Evolutionary conservation across 768 basidiomycete species (phyloP).

Genomic region (Leccinum fibrillosum): DNA sequence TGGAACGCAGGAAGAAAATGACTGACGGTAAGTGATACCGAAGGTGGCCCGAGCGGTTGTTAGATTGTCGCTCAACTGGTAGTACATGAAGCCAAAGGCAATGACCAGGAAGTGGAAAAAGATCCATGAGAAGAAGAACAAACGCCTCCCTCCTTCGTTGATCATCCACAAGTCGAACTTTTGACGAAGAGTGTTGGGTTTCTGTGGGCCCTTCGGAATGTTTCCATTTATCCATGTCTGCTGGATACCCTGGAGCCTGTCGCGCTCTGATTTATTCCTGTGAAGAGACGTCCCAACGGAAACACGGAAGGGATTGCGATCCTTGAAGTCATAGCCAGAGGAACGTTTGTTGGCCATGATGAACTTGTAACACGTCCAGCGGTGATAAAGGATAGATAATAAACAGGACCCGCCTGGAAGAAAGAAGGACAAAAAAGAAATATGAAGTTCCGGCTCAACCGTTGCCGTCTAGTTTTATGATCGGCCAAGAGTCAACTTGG

Average conservation of each 20-base stretch:
- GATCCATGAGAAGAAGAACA: constrained; percentile 82
- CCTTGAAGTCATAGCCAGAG: constrained; percentile 70
- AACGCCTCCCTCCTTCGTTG: constrained; percentile 77
- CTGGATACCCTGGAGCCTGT: constrained; percentile 82
- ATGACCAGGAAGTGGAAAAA: constrained; percentile 78
- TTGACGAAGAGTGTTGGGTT: constrained; percentile 40
- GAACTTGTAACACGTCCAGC: constrained; percentile 15
- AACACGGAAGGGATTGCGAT: constrained; percentile 46
- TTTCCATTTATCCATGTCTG: constrained; percentile 43
- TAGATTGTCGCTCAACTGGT: constrained; percentile 76
- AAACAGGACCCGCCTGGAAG: constrained; percentile 30
- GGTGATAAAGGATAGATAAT: constrained; percentile 5
- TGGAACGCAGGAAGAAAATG: not conserved
- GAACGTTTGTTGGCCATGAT: constrained; percentile 43
- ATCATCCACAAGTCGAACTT: constrained; percentile 83
- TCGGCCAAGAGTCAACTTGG: not conserved
- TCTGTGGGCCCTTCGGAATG: constrained; percentile 29
- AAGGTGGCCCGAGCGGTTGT: constrained; percentile 62
- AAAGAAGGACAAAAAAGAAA: constrained; percentile 1
- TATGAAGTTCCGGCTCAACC: not conserved
- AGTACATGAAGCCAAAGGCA: constrained; percentile 73
- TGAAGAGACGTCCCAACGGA: constrained; percentile 49
- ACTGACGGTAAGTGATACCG: constrained; percentile 75
- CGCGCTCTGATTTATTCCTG: constrained; percentile 84
- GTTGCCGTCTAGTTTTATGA: constrained; percentile 8